Evolutionary conservation across 2,329 filamentous ascomycete genomes (phyloP).

Genomic region (Cyphellophora attinorum): DNA sequence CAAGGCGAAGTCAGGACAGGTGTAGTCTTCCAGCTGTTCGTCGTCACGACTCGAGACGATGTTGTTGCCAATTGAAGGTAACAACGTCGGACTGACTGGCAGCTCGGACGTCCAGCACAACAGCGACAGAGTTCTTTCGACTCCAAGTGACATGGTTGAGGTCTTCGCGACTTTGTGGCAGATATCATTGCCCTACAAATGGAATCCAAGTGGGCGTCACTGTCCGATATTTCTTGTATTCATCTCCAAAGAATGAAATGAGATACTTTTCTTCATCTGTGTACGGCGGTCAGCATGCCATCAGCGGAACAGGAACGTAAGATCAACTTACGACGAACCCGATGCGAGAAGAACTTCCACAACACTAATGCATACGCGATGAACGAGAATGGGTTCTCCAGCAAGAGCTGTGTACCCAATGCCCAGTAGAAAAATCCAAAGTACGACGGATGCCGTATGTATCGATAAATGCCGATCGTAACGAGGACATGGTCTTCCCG

Average conservation of each 20-base stretch:
- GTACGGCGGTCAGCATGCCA: conserved; percentile 8
- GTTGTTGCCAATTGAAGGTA: too few species aligned
- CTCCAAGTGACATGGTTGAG: conserved; percentile 6
- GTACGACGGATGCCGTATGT: conserved; percentile 79
- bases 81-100: too few species aligned
- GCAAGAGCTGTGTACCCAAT: conserved; percentile 80
- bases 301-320: conserved; percentile 3
- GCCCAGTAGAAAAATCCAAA: conserved; percentile 99
- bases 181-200: conserved; percentile 44
- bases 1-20: too few species aligned
- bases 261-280: conserved; percentile 69
- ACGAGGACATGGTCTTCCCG: conserved; percentile 72
- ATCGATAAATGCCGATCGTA: conserved; percentile 66
- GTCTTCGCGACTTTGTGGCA: not conserved
- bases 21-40: too few species aligned
- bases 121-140: too few species aligned
- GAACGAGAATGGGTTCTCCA: conserved; percentile 77
- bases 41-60: too few species aligned
- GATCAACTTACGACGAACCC: conserved; percentile 53
- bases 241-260: conserved; percentile 70
- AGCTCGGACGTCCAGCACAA: too few species aligned
- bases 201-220: conserved; percentile 72
- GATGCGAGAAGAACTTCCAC: conserved; percentile 71
- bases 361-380: conserved; percentile 63
- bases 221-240: conserved; percentile 66